Base-by-base conservation (phyloP, 2,329 filamentous ascomycete genomes). In the Ascomycota sp. region DNA sequence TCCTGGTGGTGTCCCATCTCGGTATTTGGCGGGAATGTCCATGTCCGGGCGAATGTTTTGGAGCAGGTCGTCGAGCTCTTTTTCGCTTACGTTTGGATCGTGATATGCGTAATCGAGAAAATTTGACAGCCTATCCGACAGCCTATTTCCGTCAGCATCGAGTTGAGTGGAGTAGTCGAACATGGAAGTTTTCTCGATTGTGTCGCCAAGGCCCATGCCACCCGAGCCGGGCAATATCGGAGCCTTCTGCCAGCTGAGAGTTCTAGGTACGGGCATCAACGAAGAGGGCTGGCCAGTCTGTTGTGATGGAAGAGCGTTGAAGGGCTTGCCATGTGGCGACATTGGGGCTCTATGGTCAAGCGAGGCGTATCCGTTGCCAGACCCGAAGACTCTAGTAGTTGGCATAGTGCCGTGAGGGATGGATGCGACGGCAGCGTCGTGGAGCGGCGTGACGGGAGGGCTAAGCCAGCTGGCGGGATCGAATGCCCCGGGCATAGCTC, bases 41-140 rank as follows among this genome's bases (percentile, higher is more conserved):
- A 71, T 64, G 43, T 84, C 79, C 0, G 77, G 74, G 16, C 72
- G 64, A 40, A 84, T 83, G 39, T 80, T 81, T 31, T 72, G 62
- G 9, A 86, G 55, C 5, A 86, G 54, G 24, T 72, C 62, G 40
- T 76, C 67, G 36, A 86, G 67, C 44, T 83, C 76, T 37, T 76
- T 64, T n/a, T 64, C 51, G 2, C 52, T 56, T 34, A 58, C 49
- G 27, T 49, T 44, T 8, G 57, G 47, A 36, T 59, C 54, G 6
- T 58, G 48, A 12, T 49, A 47, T 12, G 46, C 45, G 35, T 55
- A 51, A 21, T 54, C 41, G 25, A 59, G 32, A 29, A 51, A 51
- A 33, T 45, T 41, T n/a, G 41, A 37, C 7, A 61, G 33, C 6
- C 50, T 45, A 3, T 47, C 37, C 6, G 48, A 40, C 6, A 63